Percentiles rank a stretch among this genome's conserved stretches.
Conservation (phyloP, 768 basidiomycete genomes). For the Suillus plorans region DNA sequence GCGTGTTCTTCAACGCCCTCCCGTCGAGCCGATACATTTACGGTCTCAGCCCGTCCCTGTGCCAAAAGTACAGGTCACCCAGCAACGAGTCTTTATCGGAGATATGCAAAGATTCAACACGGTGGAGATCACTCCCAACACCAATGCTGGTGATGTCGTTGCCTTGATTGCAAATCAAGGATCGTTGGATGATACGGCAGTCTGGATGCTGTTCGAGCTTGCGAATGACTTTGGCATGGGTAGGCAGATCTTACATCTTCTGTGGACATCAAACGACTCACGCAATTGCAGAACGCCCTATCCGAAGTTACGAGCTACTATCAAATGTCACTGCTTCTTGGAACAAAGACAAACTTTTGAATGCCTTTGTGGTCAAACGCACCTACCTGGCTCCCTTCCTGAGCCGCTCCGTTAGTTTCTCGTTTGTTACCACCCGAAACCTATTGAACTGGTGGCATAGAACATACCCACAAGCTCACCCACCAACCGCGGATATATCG, state of each 20-base stretch:
- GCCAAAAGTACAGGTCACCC: slow-evolving; percentile 37
- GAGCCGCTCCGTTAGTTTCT: slow-evolving; percentile 53
- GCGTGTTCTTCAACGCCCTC: slow-evolving; percentile 31
- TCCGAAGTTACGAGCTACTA: slow-evolving; percentile 85
- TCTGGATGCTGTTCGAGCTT: slow-evolving; percentile 90
- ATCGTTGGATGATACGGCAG: slow-evolving; percentile 59
- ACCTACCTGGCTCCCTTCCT: slow-evolving; percentile 64
- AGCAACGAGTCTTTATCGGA: slow-evolving; percentile 76
- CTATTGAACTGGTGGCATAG: slow-evolving; percentile 47
- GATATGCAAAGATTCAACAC: slow-evolving; percentile 74
- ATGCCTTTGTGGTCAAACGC: slow-evolving; percentile 76
- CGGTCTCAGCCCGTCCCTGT: slow-evolving; percentile 22
- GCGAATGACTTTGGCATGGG: slow-evolving; percentile 94
- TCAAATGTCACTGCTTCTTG: slow-evolving; percentile 80
- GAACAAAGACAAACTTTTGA: slow-evolving; percentile 81
- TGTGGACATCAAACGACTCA: slow-evolving; percentile 9
- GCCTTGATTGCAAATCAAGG: slow-evolving; percentile 64
- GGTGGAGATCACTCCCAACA: slow-evolving; percentile 66
- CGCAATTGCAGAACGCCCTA: slow-evolving; percentile 70
- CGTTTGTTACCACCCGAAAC: slow-evolving; percentile 23
- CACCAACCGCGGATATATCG: slow-evolving; percentile 62
- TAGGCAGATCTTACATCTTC: slow-evolving; percentile 36
- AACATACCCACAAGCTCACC: slow-evolving; percentile 48
- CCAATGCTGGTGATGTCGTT: slow-evolving; percentile 74
- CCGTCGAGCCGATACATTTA: slow-evolving; percentile 10